A percentile compares a stretch with the other conserved stretches of the same genome.
These are phyloP conservation scores for Lithohypha guttulata DNA, from an alignment of 2,329 filamentous ascomycete species.

Conservation along the genomic window DNA sequence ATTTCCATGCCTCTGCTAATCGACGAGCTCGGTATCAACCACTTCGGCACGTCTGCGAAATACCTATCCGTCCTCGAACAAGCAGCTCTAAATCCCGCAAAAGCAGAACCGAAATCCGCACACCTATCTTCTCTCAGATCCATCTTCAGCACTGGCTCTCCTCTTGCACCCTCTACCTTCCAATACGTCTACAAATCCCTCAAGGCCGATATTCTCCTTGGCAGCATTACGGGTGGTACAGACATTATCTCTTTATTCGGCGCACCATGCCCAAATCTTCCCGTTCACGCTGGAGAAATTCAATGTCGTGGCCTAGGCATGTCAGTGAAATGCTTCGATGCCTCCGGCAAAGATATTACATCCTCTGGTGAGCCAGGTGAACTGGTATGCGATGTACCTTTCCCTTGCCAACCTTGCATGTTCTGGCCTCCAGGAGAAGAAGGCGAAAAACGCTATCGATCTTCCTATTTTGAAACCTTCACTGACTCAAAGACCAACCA, in stretches of 20 bases:
- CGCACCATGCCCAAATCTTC: conserved; percentile 64
- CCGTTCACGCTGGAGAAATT: conserved; percentile 62
- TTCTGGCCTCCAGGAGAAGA: conserved; percentile 63
- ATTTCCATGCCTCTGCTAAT: conserved; percentile 75
- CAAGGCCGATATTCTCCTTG: conserved; percentile 61
- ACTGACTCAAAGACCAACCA: conserved; percentile 26
- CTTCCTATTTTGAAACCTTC: conserved; percentile 83
- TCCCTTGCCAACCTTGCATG: conserved; percentile 80
- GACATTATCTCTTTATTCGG: conserved; percentile 96
- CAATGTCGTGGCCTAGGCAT: conserved; percentile 70
- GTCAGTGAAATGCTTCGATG: conserved; percentile 53
- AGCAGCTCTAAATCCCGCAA: conserved; percentile 51
- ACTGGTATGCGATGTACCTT: conserved; percentile 73
- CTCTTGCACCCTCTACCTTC: conserved; percentile 86
- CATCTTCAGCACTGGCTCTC: conserved; percentile 89
- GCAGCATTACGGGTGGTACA: conserved; percentile 88
- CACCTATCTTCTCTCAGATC: conserved; percentile 52
- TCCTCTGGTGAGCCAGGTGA: conserved; percentile 65
- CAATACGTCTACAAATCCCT: conserved; percentile 67
- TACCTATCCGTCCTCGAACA: conserved; percentile 88
- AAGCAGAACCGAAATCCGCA: conserved; percentile 35
- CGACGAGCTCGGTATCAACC: conserved; percentile 69
- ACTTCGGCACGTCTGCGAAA: conserved; percentile 90
- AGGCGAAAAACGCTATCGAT: conserved; percentile 65
- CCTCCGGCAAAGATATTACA: conserved; percentile 46